Evolutionary conservation across 495 filamentous ascomycete genomes (phyloP).

Genomic region (Collariella sp.): DNA sequence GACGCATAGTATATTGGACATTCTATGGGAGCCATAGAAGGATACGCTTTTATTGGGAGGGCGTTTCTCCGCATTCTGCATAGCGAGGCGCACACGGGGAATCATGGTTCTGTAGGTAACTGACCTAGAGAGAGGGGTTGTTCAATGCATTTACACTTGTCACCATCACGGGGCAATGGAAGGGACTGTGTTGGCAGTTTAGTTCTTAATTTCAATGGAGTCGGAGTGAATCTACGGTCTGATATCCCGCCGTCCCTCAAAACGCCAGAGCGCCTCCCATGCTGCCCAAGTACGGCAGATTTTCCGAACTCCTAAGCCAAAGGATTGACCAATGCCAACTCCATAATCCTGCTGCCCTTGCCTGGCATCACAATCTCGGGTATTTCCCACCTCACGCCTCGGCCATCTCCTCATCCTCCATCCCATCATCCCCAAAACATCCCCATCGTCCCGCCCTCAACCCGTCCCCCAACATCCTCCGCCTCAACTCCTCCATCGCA

Average conservation of each 20-base stretch:
- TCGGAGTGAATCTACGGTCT: no score
- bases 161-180: no score
- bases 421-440: conserved; percentile 37
- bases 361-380: background rate
- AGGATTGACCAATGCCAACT: background rate
- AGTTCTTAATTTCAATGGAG: no score
- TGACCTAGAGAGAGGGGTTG: background rate
- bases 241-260: background rate
- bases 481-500: conserved; percentile 40
- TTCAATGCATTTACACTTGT: background rate
- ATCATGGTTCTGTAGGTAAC: background rate
- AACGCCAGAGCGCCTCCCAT: background rate
- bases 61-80: conserved; percentile 16
- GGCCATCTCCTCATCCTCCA: conserved; percentile 36
- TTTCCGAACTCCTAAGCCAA: background rate
- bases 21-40: conserved; percentile 7
- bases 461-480: conserved; percentile 32
- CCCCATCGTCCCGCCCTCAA: conserved; percentile 39
- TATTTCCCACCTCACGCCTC: conserved; percentile 20
- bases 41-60: background rate
- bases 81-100: conserved; percentile 23
- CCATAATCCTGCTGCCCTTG: background rate
- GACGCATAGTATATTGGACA: background rate
- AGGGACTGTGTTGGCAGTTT: background rate
- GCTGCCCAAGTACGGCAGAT: background rate